These are phyloP conservation scores for Aspergillus leporis DNA, from an alignment of 495 filamentous ascomycete species.

Conservation along the genomic window DNA sequence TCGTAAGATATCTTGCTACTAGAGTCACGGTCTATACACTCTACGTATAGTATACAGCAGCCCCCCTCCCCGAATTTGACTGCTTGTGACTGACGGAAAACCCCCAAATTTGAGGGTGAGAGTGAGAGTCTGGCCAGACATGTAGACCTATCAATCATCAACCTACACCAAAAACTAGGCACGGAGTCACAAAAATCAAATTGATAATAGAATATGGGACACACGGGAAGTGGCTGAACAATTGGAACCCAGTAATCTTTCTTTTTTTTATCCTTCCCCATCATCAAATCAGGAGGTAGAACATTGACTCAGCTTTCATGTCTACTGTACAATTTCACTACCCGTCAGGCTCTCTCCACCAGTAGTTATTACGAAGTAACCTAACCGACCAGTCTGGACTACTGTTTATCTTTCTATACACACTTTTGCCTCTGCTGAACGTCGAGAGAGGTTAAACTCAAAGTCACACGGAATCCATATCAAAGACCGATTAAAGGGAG, in stretches of 20 bases:
- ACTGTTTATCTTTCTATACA: not conserved
- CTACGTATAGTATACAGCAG: too few species aligned
- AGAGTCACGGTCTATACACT: not conserved
- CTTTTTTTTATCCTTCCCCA: not conserved
- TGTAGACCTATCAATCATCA: not conserved
- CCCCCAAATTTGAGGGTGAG: not conserved
- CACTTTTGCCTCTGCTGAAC: not conserved
- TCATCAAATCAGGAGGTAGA: not conserved
- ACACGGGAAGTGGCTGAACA: not conserved
- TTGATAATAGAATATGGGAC: not conserved
- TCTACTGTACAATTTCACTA: not conserved
- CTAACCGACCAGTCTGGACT: constrained; percentile 7
- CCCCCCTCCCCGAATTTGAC: not conserved
- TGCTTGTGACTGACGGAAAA: not conserved
- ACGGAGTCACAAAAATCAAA: not conserved
- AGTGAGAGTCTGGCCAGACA: not conserved
- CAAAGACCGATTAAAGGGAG: not conserved
- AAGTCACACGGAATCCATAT: not conserved
- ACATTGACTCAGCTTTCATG: not conserved
- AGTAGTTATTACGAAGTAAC: not conserved
- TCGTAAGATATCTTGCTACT: not conserved
- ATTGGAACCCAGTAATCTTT: not conserved
- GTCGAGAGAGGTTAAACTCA: not conserved
- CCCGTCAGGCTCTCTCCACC: constrained; percentile 1
- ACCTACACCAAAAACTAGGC: not conserved